Evolutionary conservation across 2,329 filamentous ascomycete genomes (phyloP), one percentile per base, ranked within the genome.

Genomic region (Fusarium sacchari): DNA sequence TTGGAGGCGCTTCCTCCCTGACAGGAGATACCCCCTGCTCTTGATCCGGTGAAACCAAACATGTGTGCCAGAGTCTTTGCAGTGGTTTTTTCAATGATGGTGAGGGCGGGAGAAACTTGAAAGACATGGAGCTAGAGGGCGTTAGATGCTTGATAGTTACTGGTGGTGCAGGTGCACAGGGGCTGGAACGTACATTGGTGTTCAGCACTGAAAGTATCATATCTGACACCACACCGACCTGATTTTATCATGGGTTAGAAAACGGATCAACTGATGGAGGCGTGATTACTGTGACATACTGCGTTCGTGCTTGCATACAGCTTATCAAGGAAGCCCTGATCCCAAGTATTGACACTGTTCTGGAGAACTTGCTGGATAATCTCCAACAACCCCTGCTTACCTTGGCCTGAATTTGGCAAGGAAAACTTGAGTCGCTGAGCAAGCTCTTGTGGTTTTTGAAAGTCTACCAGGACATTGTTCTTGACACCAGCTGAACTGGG

Each of bases 261-360:
- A 40, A 40, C 28, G 53, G 37, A 3, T 36, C 30, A 49, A 32
- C 18, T 39, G 30, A 37, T 13, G 44, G 12, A 40, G 15, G 13
- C 15, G 43, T 22, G 30, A 20, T 20, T 11, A 40, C 13, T 6
- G 14, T 24, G 22, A 82, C 88, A 68, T 79, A 92, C 91, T 46
- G 96, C 92, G 79, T 96, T 96, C 43, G 94, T 97, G 73, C 92
- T 92, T n/a, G 93, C 90, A 82, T 98, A 98, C 24, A 98, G 86
- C 84, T 99, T 98, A 83, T 98, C 95, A 79, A 98, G 84, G 83
- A 98, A 99, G 17, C 96, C 96, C 82, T 97, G 95, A 79, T 97
- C 93, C 94, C 95, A 98, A n/a, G 96, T 98, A 83, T 99, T 99
- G 79, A 98, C 96, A 79, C 93, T 96, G 82, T 97, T 95, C 72